Evolutionary conservation across 176 grass and related monocot species (phyloP).

Genomic region (Puccinellia tenuiflora): DNA sequence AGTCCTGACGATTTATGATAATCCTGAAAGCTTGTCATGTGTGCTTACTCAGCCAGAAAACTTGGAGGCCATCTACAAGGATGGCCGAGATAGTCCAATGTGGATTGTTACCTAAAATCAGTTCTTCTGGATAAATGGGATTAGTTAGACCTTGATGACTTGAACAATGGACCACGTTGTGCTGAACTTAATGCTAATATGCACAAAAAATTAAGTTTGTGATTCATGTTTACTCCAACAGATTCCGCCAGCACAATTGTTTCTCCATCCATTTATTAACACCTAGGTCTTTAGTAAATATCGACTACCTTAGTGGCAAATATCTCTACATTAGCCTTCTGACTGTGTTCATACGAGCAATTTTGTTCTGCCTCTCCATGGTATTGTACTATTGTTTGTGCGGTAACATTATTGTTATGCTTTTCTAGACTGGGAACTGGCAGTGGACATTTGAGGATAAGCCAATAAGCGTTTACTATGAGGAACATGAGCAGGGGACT

Average conservation of each 20-base stretch:
- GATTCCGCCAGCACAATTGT: not conserved
- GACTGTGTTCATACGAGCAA: not conserved
- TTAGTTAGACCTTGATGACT: not conserved
- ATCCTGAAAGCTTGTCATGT: not conserved
- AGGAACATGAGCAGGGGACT: slow-evolving; percentile 48
- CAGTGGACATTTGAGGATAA: slow-evolving; percentile 73
- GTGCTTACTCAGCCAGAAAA: not conserved
- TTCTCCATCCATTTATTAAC: not conserved
- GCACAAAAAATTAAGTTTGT: not conserved
- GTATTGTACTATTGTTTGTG: not conserved
- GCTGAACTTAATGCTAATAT: not conserved
- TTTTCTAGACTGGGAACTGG: slow-evolving; percentile 83
- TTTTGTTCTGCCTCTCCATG: slow-evolving; percentile 8
- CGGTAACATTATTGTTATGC: slow-evolving; percentile 10
- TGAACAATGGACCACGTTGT: not conserved
- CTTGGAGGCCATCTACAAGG: not conserved
- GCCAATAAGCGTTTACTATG: slow-evolving; percentile 67
- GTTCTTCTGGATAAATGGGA: not conserved
- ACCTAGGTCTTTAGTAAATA: not conserved
- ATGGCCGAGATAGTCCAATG: not conserved
- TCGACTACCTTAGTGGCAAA: not conserved
- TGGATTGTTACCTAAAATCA: not conserved
- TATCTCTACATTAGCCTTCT: not conserved
- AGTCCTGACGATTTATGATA: not conserved
- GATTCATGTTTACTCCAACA: not conserved